Conservation (phyloP, 1,284 basidiomycete species). For the Fomitopsis betulina region DNA sequence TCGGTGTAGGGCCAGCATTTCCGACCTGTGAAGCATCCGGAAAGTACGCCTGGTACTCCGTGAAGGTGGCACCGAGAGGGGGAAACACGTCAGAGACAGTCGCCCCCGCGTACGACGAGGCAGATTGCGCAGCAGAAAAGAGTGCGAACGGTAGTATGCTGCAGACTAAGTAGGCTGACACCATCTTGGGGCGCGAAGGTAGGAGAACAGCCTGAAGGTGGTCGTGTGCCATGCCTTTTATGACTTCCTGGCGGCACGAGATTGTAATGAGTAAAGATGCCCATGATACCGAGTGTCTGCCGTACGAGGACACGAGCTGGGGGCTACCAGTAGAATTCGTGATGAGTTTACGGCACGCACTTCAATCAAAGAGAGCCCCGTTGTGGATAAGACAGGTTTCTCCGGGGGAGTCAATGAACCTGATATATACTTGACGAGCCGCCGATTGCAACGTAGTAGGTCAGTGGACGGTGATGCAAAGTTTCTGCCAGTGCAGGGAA, state of each 20-base stretch:
- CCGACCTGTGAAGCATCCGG: conserved; percentile 24
- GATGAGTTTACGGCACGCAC: no score
- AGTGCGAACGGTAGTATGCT: not conserved
- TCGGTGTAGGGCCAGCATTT: conserved; percentile 27
- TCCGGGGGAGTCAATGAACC: no score
- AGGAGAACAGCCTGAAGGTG: not conserved
- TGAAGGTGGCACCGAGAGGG: conserved; percentile 20
- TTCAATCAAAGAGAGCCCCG: no score
- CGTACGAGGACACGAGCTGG: no score
- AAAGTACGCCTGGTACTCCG: conserved; percentile 21
- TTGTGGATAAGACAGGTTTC: no score
- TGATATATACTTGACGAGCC: no score
- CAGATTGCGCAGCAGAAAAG: conserved; percentile 2
- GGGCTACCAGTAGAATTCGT: no score
- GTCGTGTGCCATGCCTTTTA: not conserved
- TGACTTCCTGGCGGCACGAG: not conserved
- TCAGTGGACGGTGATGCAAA: no score
- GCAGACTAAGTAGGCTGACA: not conserved
- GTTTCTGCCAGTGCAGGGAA: no score
- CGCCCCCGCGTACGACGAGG: conserved; percentile 24
- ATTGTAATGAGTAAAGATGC: no score
- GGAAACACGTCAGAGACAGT: conserved; percentile 24
- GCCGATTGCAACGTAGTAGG: no score
- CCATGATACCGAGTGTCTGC: no score
- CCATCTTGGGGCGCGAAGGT: not conserved